Percentiles rank a stretch among this genome's conserved stretches.
Evolutionary conservation across 345 rosid species (phyloP).

Genomic region (Trapa incisa): DNA sequence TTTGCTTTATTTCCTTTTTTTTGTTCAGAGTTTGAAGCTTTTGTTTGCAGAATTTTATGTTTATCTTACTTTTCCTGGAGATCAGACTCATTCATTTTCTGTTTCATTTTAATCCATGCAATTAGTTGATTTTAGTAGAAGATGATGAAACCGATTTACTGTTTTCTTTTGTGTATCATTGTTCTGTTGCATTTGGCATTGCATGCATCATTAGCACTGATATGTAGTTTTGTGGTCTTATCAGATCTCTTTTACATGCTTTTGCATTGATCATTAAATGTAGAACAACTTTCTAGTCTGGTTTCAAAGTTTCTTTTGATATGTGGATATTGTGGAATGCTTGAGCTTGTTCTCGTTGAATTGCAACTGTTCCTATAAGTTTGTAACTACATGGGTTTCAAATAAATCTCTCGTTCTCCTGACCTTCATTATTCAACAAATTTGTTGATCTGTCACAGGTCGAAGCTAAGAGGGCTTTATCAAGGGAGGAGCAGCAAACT

Average conservation of each 20-base stretch:
- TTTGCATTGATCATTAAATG: not conserved
- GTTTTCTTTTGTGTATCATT: not conserved
- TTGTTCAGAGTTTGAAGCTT: not conserved
- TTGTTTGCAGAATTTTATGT: not conserved
- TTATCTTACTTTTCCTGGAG: not conserved
- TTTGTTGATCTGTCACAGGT: slow-evolving; percentile 27
- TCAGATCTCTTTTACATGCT: not conserved
- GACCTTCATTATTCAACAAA: not conserved
- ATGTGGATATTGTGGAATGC: not conserved
- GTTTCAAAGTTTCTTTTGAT: not conserved
- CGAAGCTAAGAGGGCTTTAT: slow-evolving; percentile 86
- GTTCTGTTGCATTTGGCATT: not conserved
- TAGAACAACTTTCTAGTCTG: not conserved
- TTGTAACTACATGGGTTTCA: not conserved
- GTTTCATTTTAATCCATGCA: not conserved
- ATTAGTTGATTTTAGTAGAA: not conserved
- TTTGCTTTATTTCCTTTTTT: not conserved
- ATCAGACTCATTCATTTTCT: not conserved
- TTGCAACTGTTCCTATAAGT: not conserved
- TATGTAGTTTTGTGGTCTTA: not conserved
- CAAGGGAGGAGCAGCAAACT: slow-evolving; percentile 87
- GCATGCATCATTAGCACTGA: not conserved
- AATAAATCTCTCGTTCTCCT: not conserved
- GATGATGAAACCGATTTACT: not conserved
- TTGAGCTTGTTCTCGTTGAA: not conserved